These are phyloP conservation scores for Pneumocystis jirovecii DNA, from an alignment of 1,139 yeast species.

Conservation along the genomic window DNA sequence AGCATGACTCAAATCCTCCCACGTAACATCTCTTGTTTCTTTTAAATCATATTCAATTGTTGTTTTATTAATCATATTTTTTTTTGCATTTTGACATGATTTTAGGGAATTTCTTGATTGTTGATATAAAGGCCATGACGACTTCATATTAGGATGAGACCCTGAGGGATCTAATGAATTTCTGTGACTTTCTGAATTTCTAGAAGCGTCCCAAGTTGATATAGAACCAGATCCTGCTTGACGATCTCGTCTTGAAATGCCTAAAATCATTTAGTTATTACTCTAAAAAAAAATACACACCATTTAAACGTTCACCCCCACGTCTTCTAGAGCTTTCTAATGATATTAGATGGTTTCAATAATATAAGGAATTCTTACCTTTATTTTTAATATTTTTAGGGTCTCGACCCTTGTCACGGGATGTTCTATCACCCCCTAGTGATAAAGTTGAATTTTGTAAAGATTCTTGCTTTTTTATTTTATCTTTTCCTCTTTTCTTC, in stretches of 20 bases:
- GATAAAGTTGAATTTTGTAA: neutral
- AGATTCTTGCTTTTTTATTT: neutral
- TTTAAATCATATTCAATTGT: neutral
- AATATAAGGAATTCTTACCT: neutral
- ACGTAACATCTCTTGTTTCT: neutral
- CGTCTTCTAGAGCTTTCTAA: neutral
- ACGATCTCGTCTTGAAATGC: neutral
- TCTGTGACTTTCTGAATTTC: neutral
- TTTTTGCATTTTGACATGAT: neutral
- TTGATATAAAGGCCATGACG: neutral
- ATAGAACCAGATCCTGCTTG: neutral
- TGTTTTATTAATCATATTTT: neutral
- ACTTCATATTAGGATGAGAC: neutral
- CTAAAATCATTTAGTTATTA: neutral
- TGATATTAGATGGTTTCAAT: neutral
- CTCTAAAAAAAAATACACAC: neutral
- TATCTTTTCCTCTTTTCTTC: neutral
- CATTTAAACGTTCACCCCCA: neutral
- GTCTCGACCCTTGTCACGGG: neutral
- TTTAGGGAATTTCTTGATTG: neutral
- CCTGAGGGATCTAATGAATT: neutral
- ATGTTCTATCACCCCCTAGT: neutral
- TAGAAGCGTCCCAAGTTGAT: neutral
- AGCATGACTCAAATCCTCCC: neutral
- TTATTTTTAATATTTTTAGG: neutral